Base-by-base conservation (phyloP, 306 rosid genomes). In the Acacia crassicarpa region DNA sequence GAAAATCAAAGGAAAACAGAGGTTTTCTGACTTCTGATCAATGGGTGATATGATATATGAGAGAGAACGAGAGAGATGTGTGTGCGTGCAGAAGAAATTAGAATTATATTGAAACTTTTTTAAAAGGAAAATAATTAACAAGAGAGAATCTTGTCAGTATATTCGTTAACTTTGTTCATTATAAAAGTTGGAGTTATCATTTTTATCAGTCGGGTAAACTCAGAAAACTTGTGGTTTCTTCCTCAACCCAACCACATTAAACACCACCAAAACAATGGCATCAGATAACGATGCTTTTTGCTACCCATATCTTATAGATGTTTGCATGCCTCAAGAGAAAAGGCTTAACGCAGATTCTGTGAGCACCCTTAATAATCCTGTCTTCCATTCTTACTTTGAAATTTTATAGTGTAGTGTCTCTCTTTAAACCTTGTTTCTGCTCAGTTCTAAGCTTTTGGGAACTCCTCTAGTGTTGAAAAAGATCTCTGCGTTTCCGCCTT, bases 101-200 rank as follows among this genome's bases (percentile, higher is more conserved):
- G 12, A 65, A 67, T 38, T 38, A 38, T 38, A 38, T 7, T 61
- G 30, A 30, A 58, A 7, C 9, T 61, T 61, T 10, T 23, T 23
- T 22, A 75, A 79, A 76, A 69, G 78, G 72, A 72, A 87, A 71
- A 44, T 2, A 73, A 44, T 44, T 13, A 76, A 84, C 80, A 53
- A 86, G 77, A 17, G 78, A 88, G 97, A 94, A 91, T 94, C 97
- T 92, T 89, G 87, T 82, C 92, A 87, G 97, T 86, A 84, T 88
- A 84, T 88, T 83, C 80, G 51, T 30, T 84, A 82, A 87, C 78
- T 75, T 88, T 75, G 33, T 72, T 72, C 77, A 75, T 81, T 84
- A 66, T 68, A 48, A 68, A 15, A 81, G 51, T 56, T 56, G 13
- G 27, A 56, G 62, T 54, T 82, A 80, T 83, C 81, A 84, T 62